Conservation (phyloP, 108 stramenopile genomes). For the Halocafeteria seosinensis region DNA sequence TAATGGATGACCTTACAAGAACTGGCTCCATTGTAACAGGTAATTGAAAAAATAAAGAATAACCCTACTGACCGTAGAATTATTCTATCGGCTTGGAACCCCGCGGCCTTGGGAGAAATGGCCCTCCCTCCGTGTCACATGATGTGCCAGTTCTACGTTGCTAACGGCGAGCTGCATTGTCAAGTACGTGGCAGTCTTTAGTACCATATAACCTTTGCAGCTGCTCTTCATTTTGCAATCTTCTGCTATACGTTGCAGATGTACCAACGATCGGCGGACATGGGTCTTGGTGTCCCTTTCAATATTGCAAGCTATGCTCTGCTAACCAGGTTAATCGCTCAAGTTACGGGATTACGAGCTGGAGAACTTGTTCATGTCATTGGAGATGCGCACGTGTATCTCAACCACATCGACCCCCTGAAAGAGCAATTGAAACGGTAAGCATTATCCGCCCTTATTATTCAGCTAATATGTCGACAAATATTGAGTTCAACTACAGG, state of each 20-base stretch:
- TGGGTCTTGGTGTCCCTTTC: slow-evolving; percentile 98
- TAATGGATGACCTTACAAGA: too few species aligned
- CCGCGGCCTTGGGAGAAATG: slow-evolving; percentile 54
- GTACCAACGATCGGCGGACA: slow-evolving; percentile 99
- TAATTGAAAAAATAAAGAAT: slow-evolving; percentile 78
- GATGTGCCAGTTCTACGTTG: slow-evolving; percentile 95
- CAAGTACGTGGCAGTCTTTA: too few species aligned
- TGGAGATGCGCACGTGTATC: slow-evolving; percentile 95
- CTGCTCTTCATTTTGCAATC: too few species aligned
- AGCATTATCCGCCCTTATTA: too few species aligned
- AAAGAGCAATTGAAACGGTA: slow-evolving; percentile 71
- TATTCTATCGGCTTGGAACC: slow-evolving; percentile 93
- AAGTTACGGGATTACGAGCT: slow-evolving; percentile 69
- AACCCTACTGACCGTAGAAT: slow-evolving; percentile 90
- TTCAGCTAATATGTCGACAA: too few species aligned
- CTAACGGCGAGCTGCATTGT: slow-evolving; percentile 76
- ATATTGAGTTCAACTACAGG: too few species aligned
- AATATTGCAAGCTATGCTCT: slow-evolving; percentile 95
- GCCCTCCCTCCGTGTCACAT: slow-evolving; percentile 98
- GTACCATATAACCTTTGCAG: too few species aligned
- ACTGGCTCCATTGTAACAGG: too few species aligned
- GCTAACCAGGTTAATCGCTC: slow-evolving; percentile 75
- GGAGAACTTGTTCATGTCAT: slow-evolving; percentile 97
- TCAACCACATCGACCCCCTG: slow-evolving; percentile 93
- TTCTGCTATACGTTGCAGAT: slow-evolving; percentile 97